Evolutionary conservation across 192 early-diverging fungal genomes (phyloP), one percentile per base, ranked within the genome.

Genomic region (Coemansia sp.): DNA sequence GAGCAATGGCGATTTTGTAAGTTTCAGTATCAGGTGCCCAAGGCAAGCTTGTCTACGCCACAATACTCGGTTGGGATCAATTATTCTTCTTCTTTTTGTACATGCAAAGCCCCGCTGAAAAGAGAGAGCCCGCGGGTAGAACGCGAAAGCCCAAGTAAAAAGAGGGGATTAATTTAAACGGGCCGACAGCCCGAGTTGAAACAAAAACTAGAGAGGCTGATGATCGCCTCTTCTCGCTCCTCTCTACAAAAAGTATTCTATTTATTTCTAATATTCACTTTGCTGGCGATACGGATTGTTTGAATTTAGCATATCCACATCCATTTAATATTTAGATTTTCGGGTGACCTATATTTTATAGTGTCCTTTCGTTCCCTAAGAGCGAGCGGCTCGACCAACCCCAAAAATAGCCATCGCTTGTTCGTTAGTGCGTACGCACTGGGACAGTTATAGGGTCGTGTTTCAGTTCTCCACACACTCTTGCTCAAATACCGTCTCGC

Each of bases 381-480:
- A 31, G 27, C 22, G 24, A 31, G 27, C 24, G 24, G 9, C 52
- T 1, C 3, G 22, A 15, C 52, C 52, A 13, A 27, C 11, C 31
- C 47, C 55, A 58, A 58, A 58, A 58, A 58, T 58, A 58, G 55
- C 31, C 31, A 58, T 33, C 11, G 1, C 4, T 34, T 58, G 15
- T 33, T 58, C 31, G 13, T 20, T 50, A 9, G 18, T 20, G n/a
- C n/a, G 5, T 50, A 20, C 0, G 5, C 47, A 20, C 20, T 50
- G 47, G 47, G 20, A 22, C 47, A 50, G 20, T 20, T 50, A 50
- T 50, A 50, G 47, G 47, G 55, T 15, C 55, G 55, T 58, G 55
- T 58, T 58, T 58, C 31, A 58, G 16, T 58, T 58, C 55, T 58
- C 55, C 55, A 58, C 55, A 58, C 55, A 58, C 16, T 18, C 16